Conservation (phyloP, 768 basidiomycete species). For the Russula griseocarnosa region DNA sequence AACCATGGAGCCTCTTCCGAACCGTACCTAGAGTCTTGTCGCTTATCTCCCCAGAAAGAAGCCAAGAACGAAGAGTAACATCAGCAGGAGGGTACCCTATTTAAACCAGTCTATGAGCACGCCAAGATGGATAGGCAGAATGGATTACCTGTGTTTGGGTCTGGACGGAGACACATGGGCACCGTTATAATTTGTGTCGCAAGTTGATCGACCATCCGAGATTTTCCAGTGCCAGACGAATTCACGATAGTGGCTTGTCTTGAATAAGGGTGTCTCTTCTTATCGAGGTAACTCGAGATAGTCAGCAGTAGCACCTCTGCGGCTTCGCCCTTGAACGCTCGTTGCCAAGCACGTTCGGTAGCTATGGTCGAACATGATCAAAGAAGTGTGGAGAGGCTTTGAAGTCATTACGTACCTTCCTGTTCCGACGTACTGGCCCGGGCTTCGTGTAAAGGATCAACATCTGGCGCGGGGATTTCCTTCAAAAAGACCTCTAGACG, state of each 20-base stretch:
- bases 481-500: no score
- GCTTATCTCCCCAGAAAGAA: neutral
- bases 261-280: neutral
- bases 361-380: neutral
- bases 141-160: neutral
- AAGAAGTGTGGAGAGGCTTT: no score
- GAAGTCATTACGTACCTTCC: neutral
- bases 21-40: neutral
- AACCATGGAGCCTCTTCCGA: neutral
- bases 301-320: neutral
- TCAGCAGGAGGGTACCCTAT: constrained; percentile 4
- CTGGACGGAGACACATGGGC: neutral
- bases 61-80: neutral
- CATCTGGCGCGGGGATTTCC: no score
- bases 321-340: neutral
- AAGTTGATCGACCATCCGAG: constrained; percentile 2
- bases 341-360: neutral
- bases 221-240: neutral
- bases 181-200: neutral
- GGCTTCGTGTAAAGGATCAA: neutral
- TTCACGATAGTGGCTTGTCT: neutral
- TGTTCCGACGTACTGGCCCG: no score
- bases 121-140: neutral
- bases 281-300: neutral
- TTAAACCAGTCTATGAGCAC: neutral